Percentiles rank a stretch among this genome's conserved stretches.
Evolutionary conservation across 768 basidiomycete genomes (phyloP).

Genomic region (Suillus cothurnatus): DNA sequence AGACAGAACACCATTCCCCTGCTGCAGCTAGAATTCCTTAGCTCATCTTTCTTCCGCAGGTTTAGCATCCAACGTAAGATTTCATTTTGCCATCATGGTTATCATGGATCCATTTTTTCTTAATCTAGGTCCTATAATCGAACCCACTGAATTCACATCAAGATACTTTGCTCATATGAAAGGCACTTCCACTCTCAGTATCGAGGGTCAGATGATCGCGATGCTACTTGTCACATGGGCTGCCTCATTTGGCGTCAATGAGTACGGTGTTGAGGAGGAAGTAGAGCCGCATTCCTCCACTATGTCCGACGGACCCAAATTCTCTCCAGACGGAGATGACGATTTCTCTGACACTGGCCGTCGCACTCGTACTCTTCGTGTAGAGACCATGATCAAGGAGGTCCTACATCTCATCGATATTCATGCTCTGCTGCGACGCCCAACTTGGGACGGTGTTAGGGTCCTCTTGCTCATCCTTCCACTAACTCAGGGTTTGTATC

Average conservation of each 20-base stretch:
- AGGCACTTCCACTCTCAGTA: conserved; percentile 61
- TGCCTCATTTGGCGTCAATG: conserved; percentile 84
- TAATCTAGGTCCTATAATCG: conserved; percentile 77
- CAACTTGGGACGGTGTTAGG: conserved; percentile 86
- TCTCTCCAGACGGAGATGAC: conserved; percentile 22
- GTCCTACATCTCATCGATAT: conserved; percentile 80
- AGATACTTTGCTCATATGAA: conserved; percentile 69
- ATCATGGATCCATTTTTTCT: conserved; percentile 14
- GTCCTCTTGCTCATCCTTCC: conserved; percentile 79
- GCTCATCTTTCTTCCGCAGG: conserved; percentile 81
- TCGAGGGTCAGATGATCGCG: conserved; percentile 74
- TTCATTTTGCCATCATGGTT: conserved; percentile 13
- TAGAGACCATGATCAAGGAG: conserved; percentile 73
- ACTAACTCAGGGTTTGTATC: conserved; percentile 70
- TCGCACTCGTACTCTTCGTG: conserved; percentile 52
- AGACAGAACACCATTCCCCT: conserved; percentile 60
- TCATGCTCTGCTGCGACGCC: conserved; percentile 75
- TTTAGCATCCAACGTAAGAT: conserved; percentile 82
- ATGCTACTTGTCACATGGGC: conserved; percentile 89
- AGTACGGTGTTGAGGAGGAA: conserved; percentile 61
- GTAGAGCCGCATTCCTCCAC: conserved; percentile 12
- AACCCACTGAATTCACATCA: conserved; percentile 76
- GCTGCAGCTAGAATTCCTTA: conserved; percentile 78
- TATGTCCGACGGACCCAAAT: conserved; percentile 8
- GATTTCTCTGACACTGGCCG: conserved; percentile 39